phyloP scores from a whole-genome alignment of 495 filamentous ascomycete species.

The Daldinia bambusicola region DNA sequence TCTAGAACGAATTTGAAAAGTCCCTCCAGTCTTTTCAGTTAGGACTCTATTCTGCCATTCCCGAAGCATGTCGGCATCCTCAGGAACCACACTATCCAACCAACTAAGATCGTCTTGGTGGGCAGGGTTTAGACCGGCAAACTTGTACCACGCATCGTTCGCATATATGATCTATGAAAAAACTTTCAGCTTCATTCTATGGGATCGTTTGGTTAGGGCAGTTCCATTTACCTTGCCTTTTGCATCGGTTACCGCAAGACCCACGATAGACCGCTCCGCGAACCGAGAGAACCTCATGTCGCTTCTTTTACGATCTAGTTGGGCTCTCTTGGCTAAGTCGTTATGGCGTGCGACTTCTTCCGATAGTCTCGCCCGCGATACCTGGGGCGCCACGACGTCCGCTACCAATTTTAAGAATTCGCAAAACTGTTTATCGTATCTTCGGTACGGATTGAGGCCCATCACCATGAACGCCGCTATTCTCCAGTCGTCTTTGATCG shows the following conservation, averaged over 20 bases:
- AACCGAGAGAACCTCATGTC: slow-evolving; percentile 42
- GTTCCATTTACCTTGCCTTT: slow-evolving; percentile 27
- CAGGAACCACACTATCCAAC: slow-evolving; percentile 37
- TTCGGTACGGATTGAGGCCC: slow-evolving; percentile 57
- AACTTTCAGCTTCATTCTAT: background rate
- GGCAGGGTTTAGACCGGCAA: slow-evolving; percentile 29
- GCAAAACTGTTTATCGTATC: slow-evolving; percentile 53
- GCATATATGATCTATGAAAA: slow-evolving; percentile 32
- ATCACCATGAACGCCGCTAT: slow-evolving; percentile 58
- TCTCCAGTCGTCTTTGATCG: slow-evolving; percentile 49
- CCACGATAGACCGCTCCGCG: slow-evolving; percentile 40
- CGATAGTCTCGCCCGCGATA: slow-evolving; percentile 33
- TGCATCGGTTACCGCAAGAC: slow-evolving; percentile 32
- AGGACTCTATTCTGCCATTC: slow-evolving; percentile 37
- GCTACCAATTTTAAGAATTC: slow-evolving; percentile 37
- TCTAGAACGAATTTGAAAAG: slow-evolving; percentile 42
- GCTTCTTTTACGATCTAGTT: slow-evolving; percentile 34
- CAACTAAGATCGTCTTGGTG: slow-evolving; percentile 29
- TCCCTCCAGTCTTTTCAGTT: slow-evolving; percentile 37
- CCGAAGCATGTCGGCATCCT: slow-evolving; percentile 33
- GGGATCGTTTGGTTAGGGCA: background rate
- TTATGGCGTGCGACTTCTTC: slow-evolving; percentile 40
- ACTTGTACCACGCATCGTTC: slow-evolving; percentile 43
- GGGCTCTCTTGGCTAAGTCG: slow-evolving; percentile 33
- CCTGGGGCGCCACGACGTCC: slow-evolving; percentile 25